Evolutionary conservation across 139 green algal species (phyloP), one percentile per base, ranked within the genome.

Genomic region (Volvox africanus): DNA sequence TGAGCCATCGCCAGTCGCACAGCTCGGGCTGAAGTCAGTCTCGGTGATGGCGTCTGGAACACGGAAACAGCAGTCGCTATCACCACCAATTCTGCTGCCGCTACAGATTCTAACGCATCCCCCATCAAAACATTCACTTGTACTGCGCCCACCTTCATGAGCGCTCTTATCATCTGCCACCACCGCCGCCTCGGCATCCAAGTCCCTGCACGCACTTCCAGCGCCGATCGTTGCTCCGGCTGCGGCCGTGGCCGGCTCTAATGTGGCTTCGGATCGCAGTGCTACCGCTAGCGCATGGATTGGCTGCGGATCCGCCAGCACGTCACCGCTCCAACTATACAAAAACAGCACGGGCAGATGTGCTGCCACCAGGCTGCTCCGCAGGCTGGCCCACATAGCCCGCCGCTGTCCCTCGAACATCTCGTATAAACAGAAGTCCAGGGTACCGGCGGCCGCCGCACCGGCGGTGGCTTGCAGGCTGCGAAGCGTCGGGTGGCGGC

Each of bases 391-490:
- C 85, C 85, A 89, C 85, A 89, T 89, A 44, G 11, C 14, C 16
- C 69, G 69, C 16, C 85, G 67, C 69, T 89, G 69, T 30, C 17
- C 0, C 69, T 89, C 85, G 85, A 89, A 89, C 16, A 24, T 17
- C 69, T 89, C 85, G 21, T 67, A 73, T n/a, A 89, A 30, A 2
- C 73, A 36, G 28, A 89, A 89, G 69, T 89, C 69, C n/a, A 89
- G 71, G 22, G 21, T 1, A 18, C 69, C 85, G 26, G 85, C 85
- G 12, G 69, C 86, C 18, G 20, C 50, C 17, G 20, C 20, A n/a
- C 71, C 30, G 26, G 73, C 71, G 22, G 73, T 55, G 2, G 35
- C 36, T 33, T 83, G 73, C 73, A 83, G 30, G 24, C 11, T 1
- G 1, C 86, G 71, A 3, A 90, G 13, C 71, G 12, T n/a, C 0